Evolutionary conservation across 306 rosid genomes (phyloP), one percentile per base, ranked within the genome.

Genomic region (Prinsepia uniflora): DNA sequence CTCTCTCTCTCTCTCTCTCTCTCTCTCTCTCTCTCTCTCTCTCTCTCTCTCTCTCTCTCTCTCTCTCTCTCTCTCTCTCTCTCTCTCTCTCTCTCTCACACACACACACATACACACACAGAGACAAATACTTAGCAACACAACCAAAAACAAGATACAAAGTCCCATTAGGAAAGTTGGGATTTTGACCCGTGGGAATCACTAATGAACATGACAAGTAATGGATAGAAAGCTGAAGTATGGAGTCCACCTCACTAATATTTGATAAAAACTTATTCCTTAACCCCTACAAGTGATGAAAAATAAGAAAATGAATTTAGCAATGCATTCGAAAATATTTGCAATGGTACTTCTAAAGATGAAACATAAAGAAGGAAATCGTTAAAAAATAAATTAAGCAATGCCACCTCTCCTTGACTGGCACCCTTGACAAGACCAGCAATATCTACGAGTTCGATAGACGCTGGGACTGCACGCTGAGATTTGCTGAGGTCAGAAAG

Each of bases 401-500:
- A 70, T 75, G 13, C 72, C 49, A 94, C 99, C 92, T 94, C 97
- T 79, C 99, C 99, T 78, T 90, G 92, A 77, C 97, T 91, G 67
- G 96, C 97, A 76, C 99, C 96, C 83, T 91, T 94, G 67, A 91
- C 97, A 77, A 91, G 92, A 68, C 97, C 97, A 76, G 97, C 96
- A 81, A 91, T 91, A 85, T 94, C 99, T 52, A 94, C 96, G 76
- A 94, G 90, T 79, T 94, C 99, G 60, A 94, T 83, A 14, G 97
- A 94, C 57, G 97, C 99, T 41, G 99, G 91, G 72, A 94, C 97
- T 1, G 73, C 85, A 69, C 89, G 80, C 67, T 84, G 90, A 79
- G 97, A 94, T 82, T 91, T 94, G 80, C 95, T 94, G 77, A 94
- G 96, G 78, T 89, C 85, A 12, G 97, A 91, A 80, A 91, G 97